Conservation (phyloP, 768 basidiomycete genomes). For the Collybia sp. region DNA sequence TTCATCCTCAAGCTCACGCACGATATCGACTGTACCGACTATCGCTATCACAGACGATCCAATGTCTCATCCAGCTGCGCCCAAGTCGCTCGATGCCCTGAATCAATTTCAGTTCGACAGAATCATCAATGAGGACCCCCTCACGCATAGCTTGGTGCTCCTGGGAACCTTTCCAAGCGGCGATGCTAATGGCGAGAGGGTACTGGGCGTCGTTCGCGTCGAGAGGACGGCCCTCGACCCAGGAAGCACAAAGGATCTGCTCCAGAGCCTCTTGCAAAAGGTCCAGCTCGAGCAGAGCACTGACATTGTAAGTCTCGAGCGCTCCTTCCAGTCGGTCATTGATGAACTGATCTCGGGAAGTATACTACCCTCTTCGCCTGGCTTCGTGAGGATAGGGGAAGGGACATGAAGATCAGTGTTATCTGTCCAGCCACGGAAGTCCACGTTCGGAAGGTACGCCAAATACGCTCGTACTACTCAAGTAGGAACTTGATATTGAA, state of each 20-base stretch:
- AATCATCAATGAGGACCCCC: conserved; percentile 58
- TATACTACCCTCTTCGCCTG: conserved; percentile 81
- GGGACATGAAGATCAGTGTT: conserved; percentile 76
- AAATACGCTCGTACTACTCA: background rate
- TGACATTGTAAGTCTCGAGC: conserved; percentile 52
- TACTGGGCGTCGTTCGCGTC: conserved; percentile 66
- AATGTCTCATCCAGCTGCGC: conserved; percentile 30
- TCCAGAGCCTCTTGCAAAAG: conserved; percentile 36
- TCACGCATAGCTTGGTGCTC: conserved; percentile 44
- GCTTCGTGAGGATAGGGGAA: conserved; percentile 35
- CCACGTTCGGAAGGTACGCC: conserved; percentile 71
- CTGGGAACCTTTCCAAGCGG: conserved; percentile 58
- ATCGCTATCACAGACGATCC: background rate
- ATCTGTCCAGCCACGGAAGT: conserved; percentile 85
- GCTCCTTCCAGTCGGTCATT: background rate
- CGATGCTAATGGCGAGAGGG: conserved; percentile 9
- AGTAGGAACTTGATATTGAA: background rate
- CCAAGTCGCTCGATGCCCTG: conserved; percentile 30
- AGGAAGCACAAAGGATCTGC: conserved; percentile 28
- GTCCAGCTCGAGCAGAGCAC: conserved; percentile 51
- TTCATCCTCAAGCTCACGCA: too few relatives aligned
- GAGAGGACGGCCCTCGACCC: conserved; percentile 70
- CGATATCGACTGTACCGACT: background rate
- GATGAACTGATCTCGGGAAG: conserved; percentile 29
- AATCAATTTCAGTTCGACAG: conserved; percentile 49